Base-by-base conservation (phyloP, 352 stramenopile genomes). In the Phytophthora ohioensis region DNA sequence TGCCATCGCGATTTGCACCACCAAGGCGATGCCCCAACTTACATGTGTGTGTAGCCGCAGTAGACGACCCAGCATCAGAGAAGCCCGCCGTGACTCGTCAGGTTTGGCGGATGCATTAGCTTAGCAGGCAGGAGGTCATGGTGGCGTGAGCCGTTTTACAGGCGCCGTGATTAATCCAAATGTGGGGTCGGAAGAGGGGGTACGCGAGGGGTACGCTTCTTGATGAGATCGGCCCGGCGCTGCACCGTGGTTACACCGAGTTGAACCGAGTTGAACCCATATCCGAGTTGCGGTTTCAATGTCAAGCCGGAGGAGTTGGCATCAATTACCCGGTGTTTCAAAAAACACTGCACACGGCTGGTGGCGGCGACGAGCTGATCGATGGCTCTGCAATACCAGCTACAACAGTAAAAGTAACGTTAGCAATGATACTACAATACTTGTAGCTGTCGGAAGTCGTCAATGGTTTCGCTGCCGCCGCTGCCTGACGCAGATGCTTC, bases 1-100 rank as follows among this genome's bases (percentile, higher is more conserved):
- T 72, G 49, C 65, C 49, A 47, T 45, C 8, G 13, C 17, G 65
- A 72, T 72, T 71, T 71, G 64, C 57, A 53, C 56, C 35, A 9
- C 21, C 17, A 8, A 38, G 35, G 34, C 52, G 30, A 49, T 55
- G 42, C 54, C 30, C 52, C 36, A 21, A 21, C 52, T 13, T 17
- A 60, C 4, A 49, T 31, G 42, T 30, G n/a, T 15, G n/a, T 39
- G 27, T 39, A 39, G 47, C 0, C 27, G 45, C 45, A 54, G 42
- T 15, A 46, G 42, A 36, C 43, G 41, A 11, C 12, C 4, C 31
- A 32, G 49, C 10, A 57, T 27, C 32, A 45, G 30, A 54, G 47
- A 39, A 6, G 3, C 17, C 17, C 17, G 17, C 17, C 17, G 17
- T 21, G 0, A 21, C 17, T 21, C 17, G 48, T 11, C n/a, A 49